Evolutionary conservation across 2,329 filamentous ascomycete genomes (phyloP), one percentile per base, ranked within the genome.

Genomic region (Ascochyta fabae): DNA sequence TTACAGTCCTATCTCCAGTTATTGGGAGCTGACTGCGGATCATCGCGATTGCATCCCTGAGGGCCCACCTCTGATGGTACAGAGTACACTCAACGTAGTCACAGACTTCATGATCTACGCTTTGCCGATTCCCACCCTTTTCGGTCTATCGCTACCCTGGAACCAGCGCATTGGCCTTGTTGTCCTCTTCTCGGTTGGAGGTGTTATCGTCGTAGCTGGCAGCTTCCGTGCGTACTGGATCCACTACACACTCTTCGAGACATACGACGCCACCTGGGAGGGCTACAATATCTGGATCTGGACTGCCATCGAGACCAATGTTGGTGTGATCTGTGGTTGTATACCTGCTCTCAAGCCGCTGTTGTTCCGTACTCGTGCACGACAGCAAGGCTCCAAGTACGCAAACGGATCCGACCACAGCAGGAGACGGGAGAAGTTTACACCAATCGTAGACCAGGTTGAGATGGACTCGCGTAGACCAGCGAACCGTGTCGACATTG

Each of bases 141-240:
- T 78, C 65, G 65, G 68, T n/a, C 72, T 82, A 16, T 73, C 75
- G 26, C 78, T 82, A 58, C 78, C 78, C 1, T 66, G 76, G 49
- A 68, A 65, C 26, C 77, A 80, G 49, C 77, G 78, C 22, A 67
- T 80, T 27, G 78, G 77, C 16, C 74, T 79, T 13, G 70, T 75
- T 29, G 43, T 79, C n/a, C 72, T 81, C 16, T 75, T 81, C 29
- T 73, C 75, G 2, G 67, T 80, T 9, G 79, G 79, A 29, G 74
- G 78, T 42, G 64, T 80, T 38, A 79, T 80, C 43, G 78, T 78
- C n/a, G 71, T 80, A 39, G 78, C 78, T 3, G 78, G 79, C 22
- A 70, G 75, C 39, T 71, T 81, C 63, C 74, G 79, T 8, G 80
- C 79, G 10, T 81, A 79, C 70, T 80, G 71, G 72, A 76, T 80